A percentile compares a stretch with the other conserved stretches of the same genome.
These are phyloP conservation scores for Incumbomyces delicatus DNA, from an alignment of 2,329 filamentous ascomycete species.

Conservation along the genomic window DNA sequence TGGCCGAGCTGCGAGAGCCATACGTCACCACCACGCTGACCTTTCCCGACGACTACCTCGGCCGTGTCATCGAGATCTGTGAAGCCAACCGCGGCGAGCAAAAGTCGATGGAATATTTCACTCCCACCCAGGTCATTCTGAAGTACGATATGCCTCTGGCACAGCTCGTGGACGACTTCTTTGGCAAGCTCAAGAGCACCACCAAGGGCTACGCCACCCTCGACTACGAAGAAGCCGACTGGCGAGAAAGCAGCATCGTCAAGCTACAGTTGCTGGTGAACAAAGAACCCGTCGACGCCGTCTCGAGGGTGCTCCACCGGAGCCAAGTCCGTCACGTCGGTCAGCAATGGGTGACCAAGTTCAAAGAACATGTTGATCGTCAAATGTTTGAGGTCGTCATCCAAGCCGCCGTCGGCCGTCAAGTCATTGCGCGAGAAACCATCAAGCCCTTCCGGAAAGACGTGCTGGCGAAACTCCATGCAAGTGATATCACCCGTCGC, in stretches of 20 bases:
- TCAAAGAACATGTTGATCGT: conserved; percentile 90
- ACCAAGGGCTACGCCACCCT: conserved; percentile 94
- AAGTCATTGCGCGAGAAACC: conserved; percentile 82
- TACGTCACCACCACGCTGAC: conserved; percentile 80
- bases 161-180: conserved; percentile 91
- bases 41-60: conserved; percentile 85
- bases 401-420: conserved; percentile 73
- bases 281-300: conserved; percentile 84
- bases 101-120: conserved; percentile 81
- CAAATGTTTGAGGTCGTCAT: conserved; percentile 98
- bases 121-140: conserved; percentile 81
- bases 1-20: conserved; percentile 58
- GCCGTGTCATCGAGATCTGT: conserved; percentile 89
- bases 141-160: conserved; percentile 84
- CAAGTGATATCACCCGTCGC: conserved; percentile 71
- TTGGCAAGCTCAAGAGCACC: conserved; percentile 85
- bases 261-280: conserved; percentile 93
- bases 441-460: conserved; percentile 97
- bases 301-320: conserved; percentile 77
- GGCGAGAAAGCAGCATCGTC: conserved; percentile 66
- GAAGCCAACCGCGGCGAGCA: conserved; percentile 83
- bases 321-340: conserved; percentile 75
- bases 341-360: conserved; percentile 82
- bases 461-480: conserved; percentile 84
- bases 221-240: conserved; percentile 93